A percentile compares a stretch with the other conserved stretches of the same genome.
Evolutionary conservation across 2,329 filamentous ascomycete genomes (phyloP).

Genomic region (Leptographium procerum): DNA sequence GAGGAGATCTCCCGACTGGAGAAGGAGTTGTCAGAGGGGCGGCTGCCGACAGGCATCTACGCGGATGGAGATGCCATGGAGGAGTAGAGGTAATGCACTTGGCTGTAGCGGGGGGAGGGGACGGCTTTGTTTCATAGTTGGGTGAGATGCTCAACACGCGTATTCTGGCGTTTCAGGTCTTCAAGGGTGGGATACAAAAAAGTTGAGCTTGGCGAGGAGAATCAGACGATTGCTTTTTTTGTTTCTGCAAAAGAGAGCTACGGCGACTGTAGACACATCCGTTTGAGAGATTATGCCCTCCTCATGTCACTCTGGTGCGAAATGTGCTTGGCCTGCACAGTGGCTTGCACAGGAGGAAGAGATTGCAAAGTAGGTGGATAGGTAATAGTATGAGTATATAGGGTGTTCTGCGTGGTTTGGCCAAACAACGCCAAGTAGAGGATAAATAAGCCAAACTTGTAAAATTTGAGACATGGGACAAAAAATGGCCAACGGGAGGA

Average conservation of each 20-base stretch:
- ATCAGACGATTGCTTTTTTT: not conserved
- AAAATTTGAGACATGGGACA: not conserved
- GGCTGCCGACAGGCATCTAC: constrained; percentile 61
- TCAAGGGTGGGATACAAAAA: not conserved
- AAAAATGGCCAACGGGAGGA: not conserved
- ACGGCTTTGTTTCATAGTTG: not conserved
- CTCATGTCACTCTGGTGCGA: not conserved
- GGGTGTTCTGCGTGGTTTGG: not conserved
- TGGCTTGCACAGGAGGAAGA: not conserved
- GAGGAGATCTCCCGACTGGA: constrained; percentile 85
- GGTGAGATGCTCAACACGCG: not conserved
- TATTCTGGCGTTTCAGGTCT: not conserved
- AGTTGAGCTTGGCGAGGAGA: not conserved
- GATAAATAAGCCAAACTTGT: not conserved
- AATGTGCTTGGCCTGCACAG: not conserved
- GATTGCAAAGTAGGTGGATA: not conserved
- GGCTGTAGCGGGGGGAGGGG: not conserved
- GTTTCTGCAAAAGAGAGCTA: not conserved
- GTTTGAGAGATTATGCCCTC: not conserved
- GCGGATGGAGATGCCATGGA: constrained; percentile 49
- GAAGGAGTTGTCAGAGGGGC: constrained; percentile 82
- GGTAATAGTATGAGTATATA: not conserved
- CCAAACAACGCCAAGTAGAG: not conserved
- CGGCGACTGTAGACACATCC: not conserved
- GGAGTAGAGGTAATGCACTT: constrained; percentile 27